Evolutionary conservation across 2,329 filamentous ascomycete species (phyloP), one percentile per base, ranked within the genome.

Genomic region (Juglanconis juglandina): DNA sequence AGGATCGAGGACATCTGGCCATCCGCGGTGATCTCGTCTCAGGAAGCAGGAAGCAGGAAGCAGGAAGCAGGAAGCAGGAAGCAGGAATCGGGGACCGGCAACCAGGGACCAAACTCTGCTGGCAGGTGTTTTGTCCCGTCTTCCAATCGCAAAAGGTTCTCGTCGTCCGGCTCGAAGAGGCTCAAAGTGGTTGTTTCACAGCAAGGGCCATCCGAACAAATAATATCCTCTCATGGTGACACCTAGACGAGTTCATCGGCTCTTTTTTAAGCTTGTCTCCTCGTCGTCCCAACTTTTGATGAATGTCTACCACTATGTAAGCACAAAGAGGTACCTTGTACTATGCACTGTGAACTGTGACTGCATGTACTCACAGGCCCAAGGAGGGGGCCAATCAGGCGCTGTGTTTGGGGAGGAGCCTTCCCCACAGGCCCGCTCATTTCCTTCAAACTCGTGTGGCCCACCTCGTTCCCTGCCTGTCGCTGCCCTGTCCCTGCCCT

Each of bases 341-440:
- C 24, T 24, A 24, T 24, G 24, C 2, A 24, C 24, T 24, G 24
- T 24, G 24, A 24, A 24, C 24, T 24, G 55, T 13, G 30, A 10
- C 34, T 51, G 55, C 33, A 39, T 32, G 34, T 51, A 9, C 46
- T 33, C 34, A 5, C 46, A 50, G 46, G 35, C 34, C 33, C 44
- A 47, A 39, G 54, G 24, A 41, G 35, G 44, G 44, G 24, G 54
- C 46, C 44, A 3, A 33, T 44, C 47, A 52, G 33, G 14, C 47
- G 30, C 24, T 42, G 34, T 58, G 34, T 30, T 30, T 24, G 24
- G 24, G 58, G 58, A 47, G 30, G 48, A 24, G 46, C 42, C 37
- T 37, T 51, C 55, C 46, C 59, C 55, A 61, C 59, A 58, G 42
- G 33, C 53, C 58, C 58, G 56, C 58, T 55, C 32, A 42, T 60